Base-by-base conservation (phyloP, 495 filamentous ascomycete species). In the Neurospora sp. region DNA sequence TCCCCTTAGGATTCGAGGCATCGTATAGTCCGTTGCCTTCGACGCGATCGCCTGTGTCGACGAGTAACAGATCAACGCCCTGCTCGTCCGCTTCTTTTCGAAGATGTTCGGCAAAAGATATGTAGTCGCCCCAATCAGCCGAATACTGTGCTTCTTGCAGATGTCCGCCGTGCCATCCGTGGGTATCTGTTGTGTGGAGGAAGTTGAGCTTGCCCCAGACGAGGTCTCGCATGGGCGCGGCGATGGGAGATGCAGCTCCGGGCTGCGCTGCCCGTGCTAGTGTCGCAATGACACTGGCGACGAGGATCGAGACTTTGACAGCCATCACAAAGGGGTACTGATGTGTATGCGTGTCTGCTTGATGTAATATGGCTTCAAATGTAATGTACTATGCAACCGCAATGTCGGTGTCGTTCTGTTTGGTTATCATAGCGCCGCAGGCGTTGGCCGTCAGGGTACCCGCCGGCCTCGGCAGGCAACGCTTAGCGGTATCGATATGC, bases 11-110 rank as follows among this genome's bases (percentile, higher is more conserved):
- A 39, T 89, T 83, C 2, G 93, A 96, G 39, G 90, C 91, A 81
- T 98, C 96, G 81, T 97, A 98, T n/a, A 99, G 87, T 4, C 94
- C 96, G 78, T 97, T 99, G 7, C 95, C 96, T 83, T 99, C 96
- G 75, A 97, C 89, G 40, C 96, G 87, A 79, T 99, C 96, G 39
- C 96, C 96, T 8, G 94, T 97, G 83, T 99, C 96, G 73, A 99
- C 86, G 31, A 99, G 88, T 31, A 98, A 83, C 35, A 99, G 82
- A 81, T 99, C 96, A 39, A 89, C 88, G 27, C 92, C 94, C 48
- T 90, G 86, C 4, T 88, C 85, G 77, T 98, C 92, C 31, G 93
- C 93, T 79, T 87, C 90, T 75, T 89, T 84, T 35, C 89, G 91
- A 87, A 99, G 89, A 76, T 93, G 93, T 40, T 89, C 83, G 27